Evolutionary conservation across 108 stramenopile species (phyloP), one percentile per base, ranked within the genome.

Genomic region (Nitzschia sp.): DNA sequence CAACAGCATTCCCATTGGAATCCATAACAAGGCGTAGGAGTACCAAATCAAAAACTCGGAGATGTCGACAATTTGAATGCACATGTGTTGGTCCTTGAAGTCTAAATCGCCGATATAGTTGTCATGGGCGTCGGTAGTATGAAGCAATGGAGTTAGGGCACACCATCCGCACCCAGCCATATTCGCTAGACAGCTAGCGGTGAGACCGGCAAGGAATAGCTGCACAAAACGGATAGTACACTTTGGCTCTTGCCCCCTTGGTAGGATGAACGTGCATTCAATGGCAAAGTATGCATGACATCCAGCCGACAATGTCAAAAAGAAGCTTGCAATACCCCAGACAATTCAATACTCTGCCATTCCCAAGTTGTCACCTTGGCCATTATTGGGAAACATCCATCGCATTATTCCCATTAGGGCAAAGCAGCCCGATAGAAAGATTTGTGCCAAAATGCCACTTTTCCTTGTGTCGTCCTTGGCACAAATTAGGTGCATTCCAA

Each of bases 211-310:
- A 21, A 32, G 23, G 15, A 13, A 23, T 6, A 46, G 6, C 21
- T 28, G 45, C 18, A 46, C 27, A 24, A 64, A 18, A 46, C 17
- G 21, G 24, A 21, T 17, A 1, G 23, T 45, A 27, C 38, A 64
- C 19, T 24, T 24, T 46, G 46, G 42, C 42, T 25, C 21, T 2
- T 42, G 11, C 45, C 42, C 17, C n/a, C n/a, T n/a, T n/a, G n/a
- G 21, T 15, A 27, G 26, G 45, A 15, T 18, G 18, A 23, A 13
- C 24, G 48, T 33, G 26, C 18, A 33, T 1, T 54, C 61, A 1
- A 71, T 26, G 13, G 72, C 72, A 46, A 73, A 57, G 15, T 58
- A 63, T 26, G 72, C 72, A 35, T 48, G 46, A n/a, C 62, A 53
- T 24, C 42, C 6, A 33, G 35, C 70, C 13, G 46, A 49, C 1